Evolutionary conservation across 768 basidiomycete genomes (phyloP).

Genomic region (Boletus tylopilopsis): DNA sequence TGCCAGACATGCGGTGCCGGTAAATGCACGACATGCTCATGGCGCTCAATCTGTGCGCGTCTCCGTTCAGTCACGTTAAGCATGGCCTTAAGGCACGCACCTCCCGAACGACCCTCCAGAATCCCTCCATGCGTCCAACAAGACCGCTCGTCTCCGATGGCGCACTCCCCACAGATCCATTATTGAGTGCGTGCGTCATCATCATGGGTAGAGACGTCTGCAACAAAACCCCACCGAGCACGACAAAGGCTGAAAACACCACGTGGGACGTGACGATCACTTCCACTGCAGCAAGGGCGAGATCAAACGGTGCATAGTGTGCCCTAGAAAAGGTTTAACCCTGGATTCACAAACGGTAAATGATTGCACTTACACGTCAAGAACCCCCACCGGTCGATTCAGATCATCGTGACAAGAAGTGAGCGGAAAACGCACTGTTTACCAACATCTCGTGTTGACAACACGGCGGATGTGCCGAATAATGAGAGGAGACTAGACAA

Average conservation of each 20-base stretch:
- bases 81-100: slow-evolving; percentile 37
- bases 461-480: slow-evolving; percentile 51
- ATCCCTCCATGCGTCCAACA: slow-evolving; percentile 73
- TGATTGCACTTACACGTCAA: slow-evolving; percentile 52
- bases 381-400: slow-evolving; percentile 35
- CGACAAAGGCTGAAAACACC: slow-evolving; percentile 78
- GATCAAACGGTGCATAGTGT: slow-evolving; percentile 73
- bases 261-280: slow-evolving; percentile 76
- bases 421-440: slow-evolving; percentile 45
- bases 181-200: slow-evolving; percentile 6
- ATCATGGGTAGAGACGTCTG: slow-evolving; percentile 75
- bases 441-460: slow-evolving; percentile 66
- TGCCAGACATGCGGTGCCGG: slow-evolving; percentile 90
- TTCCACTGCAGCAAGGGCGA: slow-evolving; percentile 76
- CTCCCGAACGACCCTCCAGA: slow-evolving; percentile 79
- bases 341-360: background rate
- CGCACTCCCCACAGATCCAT: slow-evolving; percentile 1
- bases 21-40: slow-evolving; percentile 79
- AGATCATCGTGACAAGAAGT: background rate
- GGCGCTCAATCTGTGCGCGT: slow-evolving; percentile 65
- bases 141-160: slow-evolving; percentile 14
- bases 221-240: slow-evolving; percentile 81
- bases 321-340: no score
- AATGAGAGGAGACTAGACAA: slow-evolving; percentile 54
- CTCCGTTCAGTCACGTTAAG: background rate